Base-by-base conservation (phyloP, 208 protist species). In the Porcisia hertigi region DNA sequence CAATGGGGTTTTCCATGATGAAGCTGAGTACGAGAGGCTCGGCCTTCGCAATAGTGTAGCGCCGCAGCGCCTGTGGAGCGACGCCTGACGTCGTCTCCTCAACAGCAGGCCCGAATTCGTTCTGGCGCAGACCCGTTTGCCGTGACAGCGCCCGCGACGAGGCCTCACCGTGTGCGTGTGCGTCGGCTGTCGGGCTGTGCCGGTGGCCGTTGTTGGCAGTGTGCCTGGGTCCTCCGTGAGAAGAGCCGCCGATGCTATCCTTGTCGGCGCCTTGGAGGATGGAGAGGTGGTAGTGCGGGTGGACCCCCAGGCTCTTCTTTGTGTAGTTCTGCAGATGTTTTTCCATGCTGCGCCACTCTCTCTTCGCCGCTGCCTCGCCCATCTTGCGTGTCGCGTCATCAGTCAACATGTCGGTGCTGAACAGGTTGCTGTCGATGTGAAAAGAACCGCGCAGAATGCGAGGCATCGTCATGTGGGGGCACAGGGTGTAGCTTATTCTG, bases 291-390 rank as follows among this genome's bases (percentile, higher is more conserved):
- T 77, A 76, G 18, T 47, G 49, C 58, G 74, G 39, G 67, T 77
- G 43, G 1, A 47, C 39, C 49, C 20, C 43, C 45, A 84, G 57
- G 34, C 86, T 60, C 69, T 62, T 49, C 41, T 70, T 49, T 45
- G 75, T 57, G 70, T 77, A 83, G 36, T 47, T 69, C 30, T 60
- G 58, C 18, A 91, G 73, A 59, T 70, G 75, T 25, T 91, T 81
- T 81, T 97, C 90, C 77, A 94, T 87, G n/a, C 69, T 71, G 58
- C 76, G 79, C 92, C 92, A 97, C 79, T 95, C 90, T 43, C 73
- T 43, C 60, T 88, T 86, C 23, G 77, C 77, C 16, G 76, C 55
- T 30, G 87, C 82, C 69, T 87, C 80, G 67, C 88, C 79, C 30
- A 91, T 69, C 64, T 66, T 41, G 23, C 71, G 80, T n/a, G 71